Evolutionary conservation across 2,329 filamentous ascomycete genomes (phyloP).

Genomic region (Pochonia chlamydosporia): DNA sequence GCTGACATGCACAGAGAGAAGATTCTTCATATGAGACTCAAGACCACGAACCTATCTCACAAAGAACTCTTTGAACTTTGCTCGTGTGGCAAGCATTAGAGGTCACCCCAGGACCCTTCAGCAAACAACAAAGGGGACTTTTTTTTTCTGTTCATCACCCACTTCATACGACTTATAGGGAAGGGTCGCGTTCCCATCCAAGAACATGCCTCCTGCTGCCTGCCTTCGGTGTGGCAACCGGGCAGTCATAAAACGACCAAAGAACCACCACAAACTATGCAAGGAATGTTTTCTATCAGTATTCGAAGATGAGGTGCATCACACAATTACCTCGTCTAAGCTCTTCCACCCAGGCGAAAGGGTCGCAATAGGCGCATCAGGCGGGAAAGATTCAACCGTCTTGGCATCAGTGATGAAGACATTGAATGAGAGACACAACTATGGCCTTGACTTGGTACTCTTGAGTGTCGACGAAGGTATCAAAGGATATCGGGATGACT

Average conservation of each 20-base stretch:
- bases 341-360: slow-evolving; percentile 80
- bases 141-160: background rate
- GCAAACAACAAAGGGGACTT: no score
- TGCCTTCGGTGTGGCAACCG: slow-evolving; percentile 74
- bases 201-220: slow-evolving; percentile 64
- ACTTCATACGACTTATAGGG: background rate
- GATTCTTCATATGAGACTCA: background rate
- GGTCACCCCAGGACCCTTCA: no score
- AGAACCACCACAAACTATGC: slow-evolving; percentile 92
- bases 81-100: no score
- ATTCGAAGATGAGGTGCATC: slow-evolving; percentile 91
- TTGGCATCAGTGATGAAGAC: slow-evolving; percentile 92
- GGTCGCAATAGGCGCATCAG: slow-evolving; percentile 91
- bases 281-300: slow-evolving; percentile 78
- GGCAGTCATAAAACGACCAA: slow-evolving; percentile 87
- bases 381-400: slow-evolving; percentile 96
- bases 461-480: slow-evolving; percentile 96
- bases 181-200: background rate
- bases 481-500: slow-evolving; percentile 93
- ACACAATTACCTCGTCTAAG: slow-evolving; percentile 77
- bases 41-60: background rate
- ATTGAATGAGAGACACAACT: slow-evolving; percentile 82
- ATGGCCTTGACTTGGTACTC: slow-evolving; percentile 78
- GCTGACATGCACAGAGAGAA: background rate
- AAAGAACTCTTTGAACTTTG: background rate